Evolutionary conservation across 2,329 filamentous ascomycete genomes (phyloP), one percentile per base, ranked within the genome.

Genomic region (Alternaria sp.): DNA sequence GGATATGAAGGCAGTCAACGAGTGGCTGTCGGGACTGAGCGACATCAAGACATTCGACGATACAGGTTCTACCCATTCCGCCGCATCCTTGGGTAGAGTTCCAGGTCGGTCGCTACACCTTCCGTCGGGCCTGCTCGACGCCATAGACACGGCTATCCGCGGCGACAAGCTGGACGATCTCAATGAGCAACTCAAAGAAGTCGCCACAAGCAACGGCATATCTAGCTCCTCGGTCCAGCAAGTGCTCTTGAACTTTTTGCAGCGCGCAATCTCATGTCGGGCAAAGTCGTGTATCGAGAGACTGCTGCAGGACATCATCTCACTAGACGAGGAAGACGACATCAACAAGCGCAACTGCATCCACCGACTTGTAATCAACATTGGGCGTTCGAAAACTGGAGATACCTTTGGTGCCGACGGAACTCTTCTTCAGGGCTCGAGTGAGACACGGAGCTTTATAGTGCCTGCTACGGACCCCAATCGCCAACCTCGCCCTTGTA

Each of bases 271-370:
- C 56, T 89, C 90, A 3, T 85, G 85, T 56, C 86, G 87, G 50
- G 86, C 91, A 0, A 89, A 85, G 69, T 78, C 82, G 24, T 93
- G 88, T 70, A 90, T 97, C 49, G 80, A 85, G n/a, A 85, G 85
- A 57, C 83, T 98, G 1, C 77, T 99, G 2, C 79, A 82, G 10
- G 84, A 88, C 40, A 83, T 95, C 51, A 84, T 87, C 42, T 88
- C 86, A 1, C 83, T 98, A 2, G 88, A 96, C 49, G 93, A 97
- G 72, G 86, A 90, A 2, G 91, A 96, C 67, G 95, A 98, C 72
- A 92, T 99, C 73, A 97, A 98, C 78, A 89, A 90, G 69, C 89
- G 95, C 11, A 99, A 97, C 74, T 95, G 92, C 74, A 87, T 99
- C 48, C 95, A 99, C 75, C 89, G 95, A 8, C 83, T 98, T 2